Evolutionary conservation across 345 rosid genomes (phyloP), one percentile per base, ranked within the genome.

Genomic region (Acer yangbiense): DNA sequence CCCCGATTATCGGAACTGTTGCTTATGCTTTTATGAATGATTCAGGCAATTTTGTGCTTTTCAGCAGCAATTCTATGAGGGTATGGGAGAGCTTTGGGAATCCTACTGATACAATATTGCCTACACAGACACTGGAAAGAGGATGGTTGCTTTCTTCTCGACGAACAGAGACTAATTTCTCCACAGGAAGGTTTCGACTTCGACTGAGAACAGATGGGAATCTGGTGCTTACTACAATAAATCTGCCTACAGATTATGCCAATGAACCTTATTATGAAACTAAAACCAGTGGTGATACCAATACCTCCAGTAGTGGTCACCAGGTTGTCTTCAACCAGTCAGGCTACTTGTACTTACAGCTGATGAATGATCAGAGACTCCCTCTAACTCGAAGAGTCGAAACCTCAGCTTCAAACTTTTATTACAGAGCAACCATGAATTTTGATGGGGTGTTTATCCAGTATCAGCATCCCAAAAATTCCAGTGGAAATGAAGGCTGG

Each of bases 401-500:
- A 7, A 46, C 44, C 1, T 32, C 75, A 3, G 21, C 60, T 46
- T 23, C 68, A 17, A 20, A 48, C 48, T 77, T 17, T 50, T 77
- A 77, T 20, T 41, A 61, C 16, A 44, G 69, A 60, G 74, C 69
- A 6, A 35, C 63, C 7, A 50, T 75, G 9, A n/a, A 62, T 70
- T 77, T 48, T 61, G 80, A 77, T 70, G 75, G 80, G 18, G 75
- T 70, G 20, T 77, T 77, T n/a, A 32, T 58, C 14, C 75, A 70
- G 9, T 70, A 62, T 48, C 66, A 32, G 43, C 50, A 63, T 29
- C 65, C 75, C 0, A 70, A 63, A 29, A 75, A 11, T 65, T 65
- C 71, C 1, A 11, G 41, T 8, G 52, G 80, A 18, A 70, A 69
- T 71, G 69, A 29, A 71, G 52, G 64, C 4, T 77, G 80, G 80